phyloP scores from a whole-genome alignment of 1,284 basidiomycete species.

The Boletus albobrunnescens region DNA sequence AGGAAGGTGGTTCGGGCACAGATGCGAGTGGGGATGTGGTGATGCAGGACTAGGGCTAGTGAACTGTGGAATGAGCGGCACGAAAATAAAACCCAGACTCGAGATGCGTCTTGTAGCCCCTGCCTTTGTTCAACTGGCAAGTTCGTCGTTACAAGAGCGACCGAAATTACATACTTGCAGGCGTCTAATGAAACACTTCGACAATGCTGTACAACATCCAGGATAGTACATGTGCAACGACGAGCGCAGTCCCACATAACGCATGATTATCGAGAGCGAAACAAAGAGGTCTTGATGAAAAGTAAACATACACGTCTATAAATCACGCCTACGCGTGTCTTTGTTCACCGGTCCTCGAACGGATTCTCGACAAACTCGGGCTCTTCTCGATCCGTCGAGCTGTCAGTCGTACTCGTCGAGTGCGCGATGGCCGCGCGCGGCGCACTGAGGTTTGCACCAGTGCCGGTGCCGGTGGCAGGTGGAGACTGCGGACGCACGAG shows the following conservation, averaged over 20 bases:
- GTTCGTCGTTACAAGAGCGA: too few relatives aligned
- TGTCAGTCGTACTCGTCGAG: constrained; percentile 16
- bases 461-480: constrained; percentile 2
- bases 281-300: background rate
- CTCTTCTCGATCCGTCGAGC: constrained; percentile 9
- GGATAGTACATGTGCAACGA: background rate
- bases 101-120: too few relatives aligned
- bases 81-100: too few relatives aligned
- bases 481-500: constrained; percentile 44
- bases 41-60: background rate
- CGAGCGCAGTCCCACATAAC: background rate
- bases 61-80: too few relatives aligned
- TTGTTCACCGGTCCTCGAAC: constrained; percentile 20
- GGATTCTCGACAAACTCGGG: constrained; percentile 28
- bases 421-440: constrained; percentile 8
- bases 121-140: too few relatives aligned
- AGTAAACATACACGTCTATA: background rate
- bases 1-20: background rate
- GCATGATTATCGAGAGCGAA: background rate
- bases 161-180: too few relatives aligned
- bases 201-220: constrained; percentile 1
- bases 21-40: constrained; percentile 4
- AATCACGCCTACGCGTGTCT: too few relatives aligned
- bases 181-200: background rate
- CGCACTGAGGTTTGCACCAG: background rate